Conservation (phyloP, 805 yeast species). For the Yarrowia sp. region DNA sequence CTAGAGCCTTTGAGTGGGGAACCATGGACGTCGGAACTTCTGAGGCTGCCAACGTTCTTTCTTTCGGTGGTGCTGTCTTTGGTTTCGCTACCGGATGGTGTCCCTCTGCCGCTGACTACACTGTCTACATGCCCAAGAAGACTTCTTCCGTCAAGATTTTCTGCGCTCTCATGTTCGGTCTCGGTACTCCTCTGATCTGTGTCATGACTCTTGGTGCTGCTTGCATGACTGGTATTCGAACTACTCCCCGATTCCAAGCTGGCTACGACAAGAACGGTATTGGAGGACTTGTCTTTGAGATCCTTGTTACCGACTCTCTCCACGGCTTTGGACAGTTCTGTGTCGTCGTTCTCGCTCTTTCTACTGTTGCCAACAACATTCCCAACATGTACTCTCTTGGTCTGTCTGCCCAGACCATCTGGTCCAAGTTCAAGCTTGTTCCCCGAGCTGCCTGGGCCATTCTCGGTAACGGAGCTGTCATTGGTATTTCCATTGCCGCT, state of each 20-base stretch:
- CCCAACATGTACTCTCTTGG: conserved; percentile 95
- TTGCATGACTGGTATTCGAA: conserved; percentile 69
- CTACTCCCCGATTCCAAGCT: conserved; percentile 55
- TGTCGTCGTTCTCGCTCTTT: conserved; percentile 80
- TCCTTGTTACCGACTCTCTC: conserved; percentile 78
- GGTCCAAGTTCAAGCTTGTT: conserved; percentile 73
- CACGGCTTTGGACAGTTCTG: conserved; percentile 92
- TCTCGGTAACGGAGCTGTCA: conserved; percentile 72
- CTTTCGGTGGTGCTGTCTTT: conserved; percentile 81
- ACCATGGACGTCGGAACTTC: conserved; percentile 62
- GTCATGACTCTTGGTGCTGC: conserved; percentile 88
- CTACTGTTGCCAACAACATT: conserved; percentile 89
- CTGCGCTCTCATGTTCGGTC: conserved; percentile 67
- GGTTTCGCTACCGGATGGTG: conserved; percentile 97
- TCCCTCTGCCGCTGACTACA: conserved; percentile 89
- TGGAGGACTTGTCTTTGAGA: conserved; percentile 85
- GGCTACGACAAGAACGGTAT: conserved; percentile 62
- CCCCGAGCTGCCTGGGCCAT: conserved; percentile 88
- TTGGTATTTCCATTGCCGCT: conserved; percentile 90
- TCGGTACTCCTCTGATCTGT: conserved; percentile 71
- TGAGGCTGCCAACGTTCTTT: conserved; percentile 77
- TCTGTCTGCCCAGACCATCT: conserved; percentile 82
- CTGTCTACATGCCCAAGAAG: conserved; percentile 79
- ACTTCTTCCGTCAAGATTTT: conserved; percentile 67
- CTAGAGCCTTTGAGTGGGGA: conserved; percentile 68